These are phyloP conservation scores for Chamaecrista fasciculata DNA, from an alignment of 306 rosid genomes.

Conservation along the genomic window DNA sequence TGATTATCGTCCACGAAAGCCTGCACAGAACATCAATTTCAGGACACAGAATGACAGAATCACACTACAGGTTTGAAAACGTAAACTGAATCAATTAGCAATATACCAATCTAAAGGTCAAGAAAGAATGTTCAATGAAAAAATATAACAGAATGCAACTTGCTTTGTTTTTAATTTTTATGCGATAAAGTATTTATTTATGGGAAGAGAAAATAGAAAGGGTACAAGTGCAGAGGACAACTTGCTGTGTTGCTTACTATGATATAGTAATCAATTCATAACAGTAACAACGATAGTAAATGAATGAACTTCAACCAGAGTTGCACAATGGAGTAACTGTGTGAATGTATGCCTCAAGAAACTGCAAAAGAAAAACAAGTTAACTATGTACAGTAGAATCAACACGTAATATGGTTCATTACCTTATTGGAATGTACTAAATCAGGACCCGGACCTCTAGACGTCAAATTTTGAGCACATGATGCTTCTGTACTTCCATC, in stretches of 20 bases:
- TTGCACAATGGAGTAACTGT: not conserved
- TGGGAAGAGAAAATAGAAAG: too few relatives aligned
- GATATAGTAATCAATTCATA: not conserved
- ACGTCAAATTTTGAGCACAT: slow-evolving; percentile 47
- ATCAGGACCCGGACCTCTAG: slow-evolving; percentile 58
- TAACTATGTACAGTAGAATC: slow-evolving; percentile 13
- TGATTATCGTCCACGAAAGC: slow-evolving; percentile 41
- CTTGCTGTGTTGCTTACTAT: slow-evolving; percentile 10
- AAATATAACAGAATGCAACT: slow-evolving; percentile 4
- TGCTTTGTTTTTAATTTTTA: too few relatives aligned
- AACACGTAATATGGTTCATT: slow-evolving; percentile 20
- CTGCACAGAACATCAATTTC: slow-evolving; percentile 41
- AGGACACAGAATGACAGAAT: slow-evolving; percentile 24
- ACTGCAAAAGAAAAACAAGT: slow-evolving; percentile 4
- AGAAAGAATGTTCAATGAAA: slow-evolving; percentile 10
- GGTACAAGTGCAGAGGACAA: slow-evolving; percentile 12
- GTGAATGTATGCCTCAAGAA: slow-evolving; percentile 12
- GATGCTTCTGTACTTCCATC: slow-evolving; percentile 69
- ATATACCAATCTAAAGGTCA: not conserved
- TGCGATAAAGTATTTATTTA: too few relatives aligned
- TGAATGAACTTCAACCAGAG: slow-evolving; percentile 10
- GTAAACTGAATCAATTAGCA: slow-evolving; percentile 17
- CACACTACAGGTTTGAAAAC: slow-evolving; percentile 13
- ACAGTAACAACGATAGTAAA: slow-evolving; percentile 6
- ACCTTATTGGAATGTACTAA: slow-evolving; percentile 62